Evolutionary conservation across 371 early-diverging fungal species (phyloP), one percentile per base, ranked within the genome.

Genomic region (Nematocida sp.): DNA sequence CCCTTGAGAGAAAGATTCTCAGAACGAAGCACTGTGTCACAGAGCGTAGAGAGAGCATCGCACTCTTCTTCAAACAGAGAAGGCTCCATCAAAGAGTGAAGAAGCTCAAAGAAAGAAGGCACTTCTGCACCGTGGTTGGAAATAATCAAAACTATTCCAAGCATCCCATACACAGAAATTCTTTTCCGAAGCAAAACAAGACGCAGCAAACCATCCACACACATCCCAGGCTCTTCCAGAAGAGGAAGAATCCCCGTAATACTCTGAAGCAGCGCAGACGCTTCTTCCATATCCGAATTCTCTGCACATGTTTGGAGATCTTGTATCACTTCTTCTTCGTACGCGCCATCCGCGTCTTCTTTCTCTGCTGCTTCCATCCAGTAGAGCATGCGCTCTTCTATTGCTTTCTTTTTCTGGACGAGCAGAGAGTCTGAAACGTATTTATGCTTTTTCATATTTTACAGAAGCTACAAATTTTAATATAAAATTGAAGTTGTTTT

Each of bases 401-500:
- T n/a, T n/a, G n/a, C n/a, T 41, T 41, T 41, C n/a, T 8, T n/a
- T 41, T 41, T n/a, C n/a, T n/a, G n/a, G n/a, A n/a, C n/a, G n/a
- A n/a, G n/a, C n/a, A n/a, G n/a, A n/a, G n/a, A n/a, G n/a, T n/a
- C n/a, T n/a, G n/a, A n/a, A n/a, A n/a, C n/a, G 11, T 41, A 41
- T 41, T 41, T 41, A 11, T 41, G 43, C n/a, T n/a, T 41, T n/a
- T 41, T 41, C 43, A 11, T n/a, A 8, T 11, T 11, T n/a, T 41
- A 41, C 11, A 11, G 8, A 11, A 8, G 8, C 43, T 41, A 41
- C 8, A n/a, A 11, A 8, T 11, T 41, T 41, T 51, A 27, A n/a
- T 51, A n/a, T 51, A 13, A 51, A 13, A 27, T 23, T 3, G 36
- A 19, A 51, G 27, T 49, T 70, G 4, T 62, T 34, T 62, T 60